Evolutionary conservation across 768 basidiomycete species (phyloP), one percentile per base, ranked within the genome.

Genomic region (Amanita pallidorosea): DNA sequence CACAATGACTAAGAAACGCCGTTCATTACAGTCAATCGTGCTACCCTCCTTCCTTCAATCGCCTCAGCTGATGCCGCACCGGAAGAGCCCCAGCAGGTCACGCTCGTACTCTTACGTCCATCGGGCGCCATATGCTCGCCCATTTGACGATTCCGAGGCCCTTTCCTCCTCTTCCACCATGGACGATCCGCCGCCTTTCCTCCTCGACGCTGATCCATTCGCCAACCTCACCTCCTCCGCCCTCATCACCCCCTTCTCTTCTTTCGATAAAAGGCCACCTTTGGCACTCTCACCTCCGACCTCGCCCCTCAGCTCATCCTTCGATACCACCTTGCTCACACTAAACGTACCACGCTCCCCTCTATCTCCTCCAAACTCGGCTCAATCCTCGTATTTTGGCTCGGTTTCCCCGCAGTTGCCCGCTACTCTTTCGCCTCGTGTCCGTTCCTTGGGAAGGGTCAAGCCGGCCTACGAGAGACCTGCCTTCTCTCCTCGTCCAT

Each of bases 271-370:
- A 38, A 40, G 22, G 6, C 7, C 31, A 1, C n/a, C 5, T 22
- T 55, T 40, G 56, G 55, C 46, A 84, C 54, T 52, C 67, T 66
- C 2, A 75, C 73, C 51, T 85, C 70, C 41, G 88, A 74, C 8
- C 68, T 70, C 57, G 70, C 67, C 55, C 2, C 7, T 29, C 27
- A 1, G 1, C 27, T 7, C 2, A 8, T 38, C 13, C 37, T 5
- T 13, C 52, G 25, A 9, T n/a, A 11, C 25, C 3, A 31, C 49
- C 31, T 23, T 42, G 9, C 11, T 22, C 9, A 7, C 45, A 2
- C 11, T 31, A 12, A 31, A 31, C n/a, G 36, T 31, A 18, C 45
- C 56, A 38, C 51, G 52, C 40, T 56, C 47, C 46, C 52, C 59
- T 45, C 49, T 56, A 31, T 55, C 58, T 9, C 46, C 55, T 17